These are phyloP conservation scores for Capsicum chinense DNA, from an alignment of 257 asterid species.

Conservation along the genomic window DNA sequence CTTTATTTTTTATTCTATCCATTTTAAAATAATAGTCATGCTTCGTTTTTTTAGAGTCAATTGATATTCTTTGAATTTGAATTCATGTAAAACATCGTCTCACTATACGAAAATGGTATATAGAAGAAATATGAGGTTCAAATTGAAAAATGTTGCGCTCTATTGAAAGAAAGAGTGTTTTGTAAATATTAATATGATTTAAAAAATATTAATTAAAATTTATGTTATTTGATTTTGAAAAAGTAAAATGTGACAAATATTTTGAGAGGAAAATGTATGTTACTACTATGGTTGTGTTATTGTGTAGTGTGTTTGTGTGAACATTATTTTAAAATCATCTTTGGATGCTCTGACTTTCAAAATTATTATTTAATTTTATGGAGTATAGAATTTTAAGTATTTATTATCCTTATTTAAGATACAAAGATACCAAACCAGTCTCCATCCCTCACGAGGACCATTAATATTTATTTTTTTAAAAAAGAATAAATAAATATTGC, in stretches of 20 bases:
- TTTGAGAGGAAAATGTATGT: background rate
- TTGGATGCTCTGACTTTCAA: slow-evolving; percentile 28
- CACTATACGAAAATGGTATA: background rate
- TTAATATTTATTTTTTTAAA: background rate
- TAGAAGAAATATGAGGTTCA: background rate
- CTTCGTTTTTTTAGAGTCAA: background rate
- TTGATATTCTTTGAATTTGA: background rate
- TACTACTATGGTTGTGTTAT: background rate
- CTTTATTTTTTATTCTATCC: background rate
- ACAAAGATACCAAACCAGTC: slow-evolving; percentile 10
- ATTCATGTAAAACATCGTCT: background rate
- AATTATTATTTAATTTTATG: background rate
- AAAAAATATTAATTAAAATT: too few relatives aligned
- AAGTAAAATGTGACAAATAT: background rate
- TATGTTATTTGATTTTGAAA: background rate
- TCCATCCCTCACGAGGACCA: background rate
- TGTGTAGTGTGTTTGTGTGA: background rate
- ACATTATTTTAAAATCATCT: slow-evolving; percentile 10
- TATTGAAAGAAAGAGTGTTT: background rate
- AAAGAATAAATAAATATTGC: too few relatives aligned
- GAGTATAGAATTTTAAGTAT: background rate
- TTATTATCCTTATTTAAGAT: background rate
- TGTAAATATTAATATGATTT: background rate
- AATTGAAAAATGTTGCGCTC: background rate
- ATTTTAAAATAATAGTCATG: background rate